Conservation (phyloP, 495 filamentous ascomycete species). For the Cercophora samala region DNA sequence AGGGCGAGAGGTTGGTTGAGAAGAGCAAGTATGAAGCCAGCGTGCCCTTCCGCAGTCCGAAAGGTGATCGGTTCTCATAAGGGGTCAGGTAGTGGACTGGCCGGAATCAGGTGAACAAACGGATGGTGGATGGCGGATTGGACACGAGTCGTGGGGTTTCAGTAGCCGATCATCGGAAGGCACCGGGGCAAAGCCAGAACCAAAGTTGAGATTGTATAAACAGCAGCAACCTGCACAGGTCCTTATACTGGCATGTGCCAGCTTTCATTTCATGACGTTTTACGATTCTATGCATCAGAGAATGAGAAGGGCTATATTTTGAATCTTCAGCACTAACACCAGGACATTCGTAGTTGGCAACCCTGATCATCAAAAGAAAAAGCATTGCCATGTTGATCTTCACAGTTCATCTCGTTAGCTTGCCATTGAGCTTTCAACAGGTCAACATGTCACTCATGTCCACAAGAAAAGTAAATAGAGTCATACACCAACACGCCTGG, state of each 20-base stretch:
- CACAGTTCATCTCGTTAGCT: no score
- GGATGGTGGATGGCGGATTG: background rate
- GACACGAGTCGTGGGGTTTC: background rate
- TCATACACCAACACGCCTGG: background rate
- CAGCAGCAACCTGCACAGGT: background rate
- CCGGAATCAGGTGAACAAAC: background rate
- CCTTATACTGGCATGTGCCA: no score
- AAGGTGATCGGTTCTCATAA: constrained; percentile 77
- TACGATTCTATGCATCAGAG: no score
- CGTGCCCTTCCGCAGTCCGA: constrained; percentile 65
- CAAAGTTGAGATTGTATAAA: background rate
- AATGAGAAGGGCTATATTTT: no score
- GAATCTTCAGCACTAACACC: no score
- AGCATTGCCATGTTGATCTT: no score
- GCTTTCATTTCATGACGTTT: no score
- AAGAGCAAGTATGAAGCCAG: constrained; percentile 85
- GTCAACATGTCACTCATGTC: no score
- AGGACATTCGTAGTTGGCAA: no score
- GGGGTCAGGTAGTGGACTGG: background rate
- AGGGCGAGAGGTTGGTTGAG: constrained; percentile 63
- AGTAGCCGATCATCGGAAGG: background rate
- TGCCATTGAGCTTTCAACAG: no score
- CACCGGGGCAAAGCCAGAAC: background rate
- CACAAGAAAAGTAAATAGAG: no score
- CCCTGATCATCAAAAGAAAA: no score